Percentiles rank a stretch among this genome's conserved stretches.
Evolutionary conservation across 2,329 filamentous ascomycete species (phyloP).

Genomic region (Tolypocladium pustulatum): DNA sequence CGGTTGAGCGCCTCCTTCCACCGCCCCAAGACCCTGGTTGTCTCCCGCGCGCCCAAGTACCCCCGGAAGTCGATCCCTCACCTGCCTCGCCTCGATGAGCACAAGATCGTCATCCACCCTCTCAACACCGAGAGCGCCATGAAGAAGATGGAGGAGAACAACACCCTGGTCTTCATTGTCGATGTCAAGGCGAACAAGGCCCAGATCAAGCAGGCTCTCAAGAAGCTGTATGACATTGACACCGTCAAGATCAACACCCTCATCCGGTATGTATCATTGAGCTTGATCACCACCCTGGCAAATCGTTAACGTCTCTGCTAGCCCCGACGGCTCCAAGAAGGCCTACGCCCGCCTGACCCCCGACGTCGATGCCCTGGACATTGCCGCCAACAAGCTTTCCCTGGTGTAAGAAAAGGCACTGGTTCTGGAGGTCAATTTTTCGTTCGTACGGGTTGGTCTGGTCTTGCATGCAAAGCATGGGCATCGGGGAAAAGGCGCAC

Average conservation of each 20-base stretch:
- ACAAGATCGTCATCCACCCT: conserved; percentile 96
- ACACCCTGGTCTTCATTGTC: conserved; percentile 97
- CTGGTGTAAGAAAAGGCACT: conserved; percentile 70
- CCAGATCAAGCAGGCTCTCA: conserved; percentile 95
- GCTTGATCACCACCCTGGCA: too few relatives aligned
- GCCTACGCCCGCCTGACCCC: conserved; percentile 90
- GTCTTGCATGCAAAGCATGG: conserved; percentile 22
- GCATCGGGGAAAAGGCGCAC: conserved; percentile 26
- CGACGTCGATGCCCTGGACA: conserved; percentile 97
- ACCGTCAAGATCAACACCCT: conserved; percentile 99
- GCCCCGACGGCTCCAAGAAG: conserved; percentile 97
- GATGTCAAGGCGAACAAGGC: conserved; percentile 98
- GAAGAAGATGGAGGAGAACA: conserved; percentile 99
- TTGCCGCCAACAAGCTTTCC: conserved; percentile 96
- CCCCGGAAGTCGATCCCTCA: conserved; percentile 90
- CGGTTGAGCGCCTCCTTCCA: conserved; percentile 92
- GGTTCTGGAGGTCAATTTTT: conserved; percentile 7
- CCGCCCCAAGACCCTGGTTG: conserved; percentile 89
- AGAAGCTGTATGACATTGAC: conserved; percentile 99
- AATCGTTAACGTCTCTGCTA: not conserved
- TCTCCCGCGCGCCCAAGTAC: conserved; percentile 89
- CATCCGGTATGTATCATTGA: conserved; percentile 60
- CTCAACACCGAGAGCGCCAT: conserved; percentile 99
- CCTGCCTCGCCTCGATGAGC: conserved; percentile 85
- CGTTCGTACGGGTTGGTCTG: conserved; percentile 30